Conservation (phyloP, 2,329 filamentous ascomycete genomes). For the Fusarium sp. region DNA sequence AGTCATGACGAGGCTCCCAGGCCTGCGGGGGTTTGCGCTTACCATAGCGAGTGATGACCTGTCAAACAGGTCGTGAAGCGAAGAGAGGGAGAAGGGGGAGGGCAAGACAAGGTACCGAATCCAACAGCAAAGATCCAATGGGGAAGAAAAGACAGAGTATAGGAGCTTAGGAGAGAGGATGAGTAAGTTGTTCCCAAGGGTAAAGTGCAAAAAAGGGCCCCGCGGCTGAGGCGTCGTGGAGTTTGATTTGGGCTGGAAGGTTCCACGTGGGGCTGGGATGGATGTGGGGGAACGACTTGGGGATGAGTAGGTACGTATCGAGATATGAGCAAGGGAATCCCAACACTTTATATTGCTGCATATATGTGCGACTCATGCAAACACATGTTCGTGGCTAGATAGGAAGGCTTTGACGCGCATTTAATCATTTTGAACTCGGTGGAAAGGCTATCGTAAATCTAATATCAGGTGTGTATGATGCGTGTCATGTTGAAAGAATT, state of each 20-base stretch:
- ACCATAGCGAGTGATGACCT: conserved; percentile 34
- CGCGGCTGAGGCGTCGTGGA: conserved; percentile 44
- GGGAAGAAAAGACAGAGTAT: conserved; percentile 3
- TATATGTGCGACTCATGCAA: too few relatives aligned
- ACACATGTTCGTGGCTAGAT: too few relatives aligned
- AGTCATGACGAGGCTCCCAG: conserved; percentile 20
- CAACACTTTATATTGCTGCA: neutral
- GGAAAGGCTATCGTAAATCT: too few relatives aligned
- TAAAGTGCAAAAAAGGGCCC: conserved; percentile 37
- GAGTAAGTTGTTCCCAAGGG: conserved; percentile 20
- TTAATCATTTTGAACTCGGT: too few relatives aligned
- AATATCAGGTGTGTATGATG: too few relatives aligned
- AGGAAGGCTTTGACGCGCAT: too few relatives aligned
- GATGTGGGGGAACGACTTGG: conserved; percentile 33
- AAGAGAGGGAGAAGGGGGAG: neutral
- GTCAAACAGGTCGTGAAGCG: conserved; percentile 12
- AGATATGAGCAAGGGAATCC: neutral
- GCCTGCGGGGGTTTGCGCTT: conserved; percentile 26
- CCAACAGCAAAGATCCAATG: conserved; percentile 21
- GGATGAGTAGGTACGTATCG: conserved; percentile 3
- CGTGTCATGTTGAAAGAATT: too few relatives aligned
- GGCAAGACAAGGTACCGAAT: neutral
- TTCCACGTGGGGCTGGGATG: conserved; percentile 49
- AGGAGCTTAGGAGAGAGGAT: conserved; percentile 16
- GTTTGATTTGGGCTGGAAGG: conserved; percentile 47